phyloP scores from a whole-genome alignment of 1,284 basidiomycete species.

The Sporisorium scitamineum region DNA sequence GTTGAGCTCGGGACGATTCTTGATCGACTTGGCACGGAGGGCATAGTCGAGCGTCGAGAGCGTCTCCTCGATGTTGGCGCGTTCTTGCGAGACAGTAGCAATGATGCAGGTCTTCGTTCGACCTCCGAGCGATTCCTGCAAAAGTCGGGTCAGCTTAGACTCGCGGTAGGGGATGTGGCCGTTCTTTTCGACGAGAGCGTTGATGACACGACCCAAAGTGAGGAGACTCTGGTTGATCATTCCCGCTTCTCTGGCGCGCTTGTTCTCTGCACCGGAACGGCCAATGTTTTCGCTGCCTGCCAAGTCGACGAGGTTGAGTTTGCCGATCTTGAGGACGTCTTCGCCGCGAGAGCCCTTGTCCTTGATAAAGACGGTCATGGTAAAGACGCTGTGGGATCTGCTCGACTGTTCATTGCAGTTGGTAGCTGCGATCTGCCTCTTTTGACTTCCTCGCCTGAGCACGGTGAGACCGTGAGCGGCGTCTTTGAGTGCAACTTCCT shows the following conservation, averaged over 20 bases:
- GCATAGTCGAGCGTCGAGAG: conserved; percentile 98
- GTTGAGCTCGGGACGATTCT: conserved; percentile 95
- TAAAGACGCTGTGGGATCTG: conserved; percentile 98
- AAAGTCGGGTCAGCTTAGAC: conserved; percentile 90
- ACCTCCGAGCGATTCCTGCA: conserved; percentile 99
- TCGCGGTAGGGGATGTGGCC: conserved; percentile 87
- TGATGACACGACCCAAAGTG: conserved; percentile 96
- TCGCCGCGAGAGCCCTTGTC: conserved; percentile 81
- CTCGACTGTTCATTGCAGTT: conserved; percentile 98
- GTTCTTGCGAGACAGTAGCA: conserved; percentile 76
- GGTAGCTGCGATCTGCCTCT: conserved; percentile 93
- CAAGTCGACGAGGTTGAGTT: conserved; percentile 95
- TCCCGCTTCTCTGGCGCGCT: conserved; percentile 93
- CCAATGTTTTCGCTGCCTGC: conserved; percentile 99
- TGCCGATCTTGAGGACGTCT: conserved; percentile 90
- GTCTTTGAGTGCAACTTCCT: conserved; percentile 87
- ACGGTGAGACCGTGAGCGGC: conserved; percentile 86
- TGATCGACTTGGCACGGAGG: conserved; percentile 92
- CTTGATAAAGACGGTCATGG: conserved; percentile 92
- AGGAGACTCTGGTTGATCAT: conserved; percentile 99
- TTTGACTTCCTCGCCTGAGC: conserved; percentile 86
- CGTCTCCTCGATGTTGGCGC: conserved; percentile 90
- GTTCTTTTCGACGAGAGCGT: conserved; percentile 91
- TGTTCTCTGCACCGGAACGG: conserved; percentile 93
- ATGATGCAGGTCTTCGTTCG: conserved; percentile 98